Percentiles rank a stretch among this genome's conserved stretches.
Evolutionary conservation across 208 protist species (phyloP).

Genomic region (Leishmania aethiopica): DNA sequence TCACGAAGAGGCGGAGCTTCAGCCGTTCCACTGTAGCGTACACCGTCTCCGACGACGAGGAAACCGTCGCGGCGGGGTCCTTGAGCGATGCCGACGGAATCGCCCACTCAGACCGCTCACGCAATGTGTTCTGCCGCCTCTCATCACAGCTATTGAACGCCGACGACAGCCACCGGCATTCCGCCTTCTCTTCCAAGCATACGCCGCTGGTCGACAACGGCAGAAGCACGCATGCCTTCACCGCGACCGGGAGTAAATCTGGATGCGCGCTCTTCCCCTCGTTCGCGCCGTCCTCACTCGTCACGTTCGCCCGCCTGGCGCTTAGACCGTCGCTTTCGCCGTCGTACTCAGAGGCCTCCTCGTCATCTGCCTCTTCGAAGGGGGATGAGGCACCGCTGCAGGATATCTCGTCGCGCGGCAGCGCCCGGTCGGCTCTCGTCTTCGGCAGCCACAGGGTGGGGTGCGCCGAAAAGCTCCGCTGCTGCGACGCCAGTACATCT

Average conservation of each 20-base stretch:
- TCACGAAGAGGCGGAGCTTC: constrained; percentile 61
- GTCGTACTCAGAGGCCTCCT: background rate
- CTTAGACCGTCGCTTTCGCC: background rate
- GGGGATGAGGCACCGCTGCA: background rate
- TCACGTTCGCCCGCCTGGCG: background rate
- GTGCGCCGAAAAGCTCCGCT: constrained; percentile 21
- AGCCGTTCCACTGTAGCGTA: constrained; percentile 10
- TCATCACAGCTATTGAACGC: background rate
- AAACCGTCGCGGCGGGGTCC: background rate
- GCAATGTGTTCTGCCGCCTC: constrained; percentile 3
- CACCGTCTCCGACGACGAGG: background rate
- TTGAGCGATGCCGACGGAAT: constrained; percentile 6
- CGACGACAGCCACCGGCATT: constrained; percentile 30
- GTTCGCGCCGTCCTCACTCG: background rate
- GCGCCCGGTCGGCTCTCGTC: constrained; percentile 8
- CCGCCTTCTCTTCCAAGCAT: constrained; percentile 3
- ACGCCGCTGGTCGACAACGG: constrained; percentile 1
- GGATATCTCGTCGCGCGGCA: constrained; percentile 3
- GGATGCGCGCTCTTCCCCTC: background rate
- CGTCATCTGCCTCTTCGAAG: background rate
- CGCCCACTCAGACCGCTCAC: constrained; percentile 19
- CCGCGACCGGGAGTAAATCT: constrained; percentile 20
- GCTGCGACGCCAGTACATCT: constrained; percentile 22
- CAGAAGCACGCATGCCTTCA: constrained; percentile 28
- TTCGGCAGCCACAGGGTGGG: constrained; percentile 34